Base-by-base conservation (phyloP, 306 rosid genomes). In the Fragaria vesca region DNA sequence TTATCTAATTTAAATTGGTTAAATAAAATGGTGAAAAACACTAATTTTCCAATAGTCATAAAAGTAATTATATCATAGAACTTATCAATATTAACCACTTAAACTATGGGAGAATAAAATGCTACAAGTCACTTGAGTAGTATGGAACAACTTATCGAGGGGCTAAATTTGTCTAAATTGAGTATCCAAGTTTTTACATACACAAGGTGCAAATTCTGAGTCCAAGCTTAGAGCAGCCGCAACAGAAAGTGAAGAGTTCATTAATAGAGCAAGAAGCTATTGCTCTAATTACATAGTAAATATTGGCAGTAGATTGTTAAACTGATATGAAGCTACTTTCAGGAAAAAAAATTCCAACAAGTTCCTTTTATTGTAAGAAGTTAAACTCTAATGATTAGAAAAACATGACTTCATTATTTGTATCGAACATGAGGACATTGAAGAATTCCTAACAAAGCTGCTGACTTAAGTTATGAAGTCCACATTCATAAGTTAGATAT, bases 401-500 rank as follows among this genome's bases (percentile, higher is more conserved):
- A 26, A 12, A 12, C 61, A 28, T 30, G 62, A 52, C 21, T 2
- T n/a, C 77, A 57, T 38, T 38, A 57, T 20, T 32, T 30, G 32
- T 0, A 72, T 38, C 52, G 32, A 30, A 30, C 32, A 30, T 30
- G 2, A 70, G 74, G 45, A 47, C 34, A 54, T 21, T 15, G 58
- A 40, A 57, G 54, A 24, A 43, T 2, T 13, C 2, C 12, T 38
- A 16, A 52, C 8, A 55, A 73, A 73, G 34, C 26, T 36, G 48
- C 24, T 12, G 51, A 38, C 38, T 52, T 5, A 1, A 8, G 34
- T n/a, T 18, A 32, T 63, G 50, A 52, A 38, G 11, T 2, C 16
- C 10, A 43, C 54, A 32, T 1, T 38, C 62, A 54, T 46, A 43
- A 71, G 74, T 63, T 87, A 67, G 77, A 83, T 75, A 79, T 72